These are phyloP conservation scores for Solanum appendiculatum DNA, from an alignment of 257 asterid species.

Conservation along the genomic window DNA sequence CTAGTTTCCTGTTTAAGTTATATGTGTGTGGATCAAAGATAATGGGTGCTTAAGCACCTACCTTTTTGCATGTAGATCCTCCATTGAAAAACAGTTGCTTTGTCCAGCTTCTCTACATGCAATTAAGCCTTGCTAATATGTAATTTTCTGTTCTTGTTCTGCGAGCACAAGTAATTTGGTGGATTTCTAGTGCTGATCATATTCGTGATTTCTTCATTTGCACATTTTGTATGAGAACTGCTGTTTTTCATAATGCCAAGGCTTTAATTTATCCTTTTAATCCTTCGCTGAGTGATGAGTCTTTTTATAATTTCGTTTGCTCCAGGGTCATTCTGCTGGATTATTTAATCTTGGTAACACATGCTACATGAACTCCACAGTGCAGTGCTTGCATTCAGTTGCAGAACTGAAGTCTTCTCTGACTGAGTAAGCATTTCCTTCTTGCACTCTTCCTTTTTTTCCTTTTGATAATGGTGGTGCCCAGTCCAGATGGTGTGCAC, in stretches of 20 bases:
- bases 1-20: neutral
- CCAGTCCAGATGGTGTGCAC: neutral
- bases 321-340: slow-evolving; percentile 97
- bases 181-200: neutral
- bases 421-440: slow-evolving; percentile 39
- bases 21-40: neutral
- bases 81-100: neutral
- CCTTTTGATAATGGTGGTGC: neutral
- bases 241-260: neutral
- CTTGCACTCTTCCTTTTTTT: neutral
- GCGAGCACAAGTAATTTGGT: neutral
- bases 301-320: slow-evolving; percentile 1
- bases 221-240: neutral
- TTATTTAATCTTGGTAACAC: slow-evolving; percentile 88
- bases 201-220: neutral
- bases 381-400: slow-evolving; percentile 93
- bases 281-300: neutral
- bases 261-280: neutral
- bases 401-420: slow-evolving; percentile 91
- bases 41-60: neutral
- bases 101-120: neutral
- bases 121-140: neutral
- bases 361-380: slow-evolving; percentile 96
- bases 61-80: neutral
- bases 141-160: neutral